phyloP scores from a whole-genome alignment of 2,329 filamentous ascomycete genomes.

The Fusarium sp. region DNA sequence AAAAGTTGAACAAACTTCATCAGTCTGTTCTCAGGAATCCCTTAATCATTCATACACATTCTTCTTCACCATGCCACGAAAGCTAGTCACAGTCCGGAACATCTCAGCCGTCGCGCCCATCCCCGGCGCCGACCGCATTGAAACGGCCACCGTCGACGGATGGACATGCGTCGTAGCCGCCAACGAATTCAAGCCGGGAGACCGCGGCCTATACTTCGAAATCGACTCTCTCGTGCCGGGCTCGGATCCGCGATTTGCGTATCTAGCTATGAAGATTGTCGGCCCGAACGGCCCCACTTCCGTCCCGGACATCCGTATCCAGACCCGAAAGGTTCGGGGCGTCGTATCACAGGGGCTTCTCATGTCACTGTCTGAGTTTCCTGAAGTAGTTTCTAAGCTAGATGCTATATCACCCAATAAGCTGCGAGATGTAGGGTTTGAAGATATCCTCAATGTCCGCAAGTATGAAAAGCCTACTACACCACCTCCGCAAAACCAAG shows the following conservation, averaged over 20 bases:
- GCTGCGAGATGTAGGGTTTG: constrained; percentile 36
- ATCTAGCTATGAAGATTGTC: constrained; percentile 22
- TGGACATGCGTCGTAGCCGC: constrained; percentile 44
- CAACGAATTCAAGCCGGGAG: constrained; percentile 32
- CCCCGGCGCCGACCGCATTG: constrained; percentile 38
- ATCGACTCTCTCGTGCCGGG: constrained; percentile 46
- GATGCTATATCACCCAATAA: background rate
- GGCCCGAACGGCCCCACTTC: background rate
- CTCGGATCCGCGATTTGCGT: constrained; percentile 38
- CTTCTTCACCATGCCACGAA: constrained; percentile 35
- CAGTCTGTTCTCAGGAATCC: background rate
- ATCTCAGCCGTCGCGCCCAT: constrained; percentile 40
- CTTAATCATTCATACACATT: too few species aligned
- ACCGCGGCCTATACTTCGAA: constrained; percentile 43
- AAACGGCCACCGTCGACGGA: constrained; percentile 39
- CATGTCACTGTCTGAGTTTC: constrained; percentile 39
- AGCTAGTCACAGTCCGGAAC: constrained; percentile 43
- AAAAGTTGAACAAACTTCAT: background rate
- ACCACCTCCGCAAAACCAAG: background rate
- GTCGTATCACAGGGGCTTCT: constrained; percentile 45
- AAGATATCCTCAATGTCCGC: constrained; percentile 35
- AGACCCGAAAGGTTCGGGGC: constrained; percentile 35
- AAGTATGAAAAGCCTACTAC: constrained; percentile 38
- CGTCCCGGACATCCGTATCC: constrained; percentile 37
- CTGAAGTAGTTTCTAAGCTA: constrained; percentile 22